phyloP scores from a whole-genome alignment of 2,329 filamentous ascomycete species.

The Gnomoniopsis smithogilvyi region DNA sequence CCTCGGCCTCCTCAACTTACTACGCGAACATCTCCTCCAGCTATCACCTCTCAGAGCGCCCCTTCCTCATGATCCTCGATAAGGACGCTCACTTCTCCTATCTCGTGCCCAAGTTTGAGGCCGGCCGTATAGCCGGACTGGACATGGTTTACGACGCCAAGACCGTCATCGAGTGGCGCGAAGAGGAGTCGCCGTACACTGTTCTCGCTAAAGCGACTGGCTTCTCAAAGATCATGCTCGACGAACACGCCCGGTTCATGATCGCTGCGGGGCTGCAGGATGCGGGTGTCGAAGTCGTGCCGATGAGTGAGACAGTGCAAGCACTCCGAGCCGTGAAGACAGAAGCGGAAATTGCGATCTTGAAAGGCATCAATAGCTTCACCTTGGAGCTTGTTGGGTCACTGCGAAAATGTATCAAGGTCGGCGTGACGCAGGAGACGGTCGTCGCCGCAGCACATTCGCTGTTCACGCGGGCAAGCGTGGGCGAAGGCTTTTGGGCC shows the following conservation, averaged over 20 bases:
- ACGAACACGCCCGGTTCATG: slow-evolving; percentile 28
- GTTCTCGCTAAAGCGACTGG: slow-evolving; percentile 21
- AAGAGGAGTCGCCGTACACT: slow-evolving; percentile 26
- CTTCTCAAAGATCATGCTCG: slow-evolving; percentile 25
- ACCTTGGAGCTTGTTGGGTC: slow-evolving; percentile 26
- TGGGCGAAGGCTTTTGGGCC: slow-evolving; percentile 26
- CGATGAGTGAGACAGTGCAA: slow-evolving; percentile 26
- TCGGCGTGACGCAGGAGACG: slow-evolving; percentile 26
- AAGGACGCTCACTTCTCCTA: slow-evolving; percentile 25
- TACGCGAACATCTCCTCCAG: slow-evolving; percentile 24
- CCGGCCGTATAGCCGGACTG: slow-evolving; percentile 26
- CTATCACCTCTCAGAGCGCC: slow-evolving; percentile 26
- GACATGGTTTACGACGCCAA: slow-evolving; percentile 26
- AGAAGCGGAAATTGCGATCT: slow-evolving; percentile 24
- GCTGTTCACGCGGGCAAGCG: slow-evolving; percentile 25
- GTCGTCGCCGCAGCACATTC: slow-evolving; percentile 19
- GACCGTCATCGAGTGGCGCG: slow-evolving; percentile 25
- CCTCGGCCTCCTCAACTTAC: slow-evolving; percentile 25
- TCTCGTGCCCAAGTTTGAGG: slow-evolving; percentile 28
- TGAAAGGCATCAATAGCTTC: slow-evolving; percentile 26
- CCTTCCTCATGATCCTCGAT: slow-evolving; percentile 25
- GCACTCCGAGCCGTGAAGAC: slow-evolving; percentile 27
- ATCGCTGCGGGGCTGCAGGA: slow-evolving; percentile 26
- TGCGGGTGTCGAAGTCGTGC: slow-evolving; percentile 25
- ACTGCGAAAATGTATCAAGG: slow-evolving; percentile 24